phyloP scores from a whole-genome alignment of 2,329 filamentous ascomycete genomes.

The Triangularia setosa region DNA sequence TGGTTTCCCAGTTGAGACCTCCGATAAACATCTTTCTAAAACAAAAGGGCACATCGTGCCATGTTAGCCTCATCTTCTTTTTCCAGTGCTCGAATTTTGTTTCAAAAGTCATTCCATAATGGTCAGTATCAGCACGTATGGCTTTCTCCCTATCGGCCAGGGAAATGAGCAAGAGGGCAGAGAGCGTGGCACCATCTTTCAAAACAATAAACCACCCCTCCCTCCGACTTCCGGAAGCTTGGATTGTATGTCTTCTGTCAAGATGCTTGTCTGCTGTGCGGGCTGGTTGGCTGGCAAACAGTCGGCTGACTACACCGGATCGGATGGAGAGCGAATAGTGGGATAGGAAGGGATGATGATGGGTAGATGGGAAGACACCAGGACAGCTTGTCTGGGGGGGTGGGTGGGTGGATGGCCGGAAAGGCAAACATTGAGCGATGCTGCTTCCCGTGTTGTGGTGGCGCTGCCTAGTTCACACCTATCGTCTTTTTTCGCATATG shows the following conservation, averaged over 20 bases:
- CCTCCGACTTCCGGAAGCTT: not conserved
- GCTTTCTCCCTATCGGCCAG: too few relatives aligned
- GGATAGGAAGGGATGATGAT: not conserved
- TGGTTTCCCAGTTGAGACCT: constrained; percentile 98
- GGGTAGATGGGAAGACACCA: not conserved
- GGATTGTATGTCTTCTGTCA: not conserved
- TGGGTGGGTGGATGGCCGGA: not conserved
- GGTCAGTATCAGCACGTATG: not conserved
- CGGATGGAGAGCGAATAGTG: not conserved
- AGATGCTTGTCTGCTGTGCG: not conserved
- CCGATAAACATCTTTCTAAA: constrained; percentile 99
- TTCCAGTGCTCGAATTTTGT: not conserved
- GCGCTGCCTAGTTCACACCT: not conserved
- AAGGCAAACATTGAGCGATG: constrained; percentile 7
- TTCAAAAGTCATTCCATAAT: not conserved
- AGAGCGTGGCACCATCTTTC: not conserved
- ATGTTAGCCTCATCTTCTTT: constrained; percentile 23
- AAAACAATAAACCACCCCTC: not conserved
- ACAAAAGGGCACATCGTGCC: constrained; percentile 11
- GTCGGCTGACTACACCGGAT: not conserved
- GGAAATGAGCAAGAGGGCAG: not conserved
- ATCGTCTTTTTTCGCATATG: constrained; percentile 11
- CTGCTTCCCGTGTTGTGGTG: not conserved
- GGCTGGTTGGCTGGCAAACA: constrained; percentile 1
- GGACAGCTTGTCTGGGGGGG: not conserved